These are phyloP conservation scores for Micromonas commoda DNA, from an alignment of 139 green algal species.

Conservation along the genomic window DNA sequence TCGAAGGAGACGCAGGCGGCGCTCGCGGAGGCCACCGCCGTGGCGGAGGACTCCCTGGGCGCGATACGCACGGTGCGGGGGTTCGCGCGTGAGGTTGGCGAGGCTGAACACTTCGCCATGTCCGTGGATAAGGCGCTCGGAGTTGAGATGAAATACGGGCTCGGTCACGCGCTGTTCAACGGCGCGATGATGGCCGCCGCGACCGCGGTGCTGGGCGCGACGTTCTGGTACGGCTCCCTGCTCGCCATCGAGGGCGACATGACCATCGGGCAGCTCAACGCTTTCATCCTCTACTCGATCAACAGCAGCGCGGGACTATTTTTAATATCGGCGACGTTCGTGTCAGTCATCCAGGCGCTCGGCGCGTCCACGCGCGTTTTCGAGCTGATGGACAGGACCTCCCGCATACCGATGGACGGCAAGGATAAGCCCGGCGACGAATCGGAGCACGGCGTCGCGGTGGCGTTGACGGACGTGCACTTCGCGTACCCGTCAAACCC, in stretches of 20 bases:
- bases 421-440: neutral
- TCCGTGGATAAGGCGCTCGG: neutral
- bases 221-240: constrained; percentile 43
- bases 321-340: constrained; percentile 49
- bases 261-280: constrained; percentile 44
- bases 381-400: constrained; percentile 52
- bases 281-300: constrained; percentile 51
- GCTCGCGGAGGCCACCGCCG: neutral
- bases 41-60: neutral
- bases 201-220: neutral
- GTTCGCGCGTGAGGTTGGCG: neutral
- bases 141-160: neutral
- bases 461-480: constrained; percentile 62
- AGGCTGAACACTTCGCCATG: neutral
- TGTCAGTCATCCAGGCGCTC: constrained; percentile 67
- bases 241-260: constrained; percentile 52
- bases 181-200: neutral
- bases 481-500: constrained; percentile 79
- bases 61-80: neutral
- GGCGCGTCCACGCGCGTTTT: constrained; percentile 37
- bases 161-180: neutral
- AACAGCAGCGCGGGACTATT: neutral
- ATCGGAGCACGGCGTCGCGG: neutral
- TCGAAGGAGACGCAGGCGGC: constrained; percentile 46
- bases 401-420: constrained; percentile 24